Base-by-base conservation (phyloP, 1,139 yeast species). In the Hemisphaericaspora xylofermentans region DNA sequence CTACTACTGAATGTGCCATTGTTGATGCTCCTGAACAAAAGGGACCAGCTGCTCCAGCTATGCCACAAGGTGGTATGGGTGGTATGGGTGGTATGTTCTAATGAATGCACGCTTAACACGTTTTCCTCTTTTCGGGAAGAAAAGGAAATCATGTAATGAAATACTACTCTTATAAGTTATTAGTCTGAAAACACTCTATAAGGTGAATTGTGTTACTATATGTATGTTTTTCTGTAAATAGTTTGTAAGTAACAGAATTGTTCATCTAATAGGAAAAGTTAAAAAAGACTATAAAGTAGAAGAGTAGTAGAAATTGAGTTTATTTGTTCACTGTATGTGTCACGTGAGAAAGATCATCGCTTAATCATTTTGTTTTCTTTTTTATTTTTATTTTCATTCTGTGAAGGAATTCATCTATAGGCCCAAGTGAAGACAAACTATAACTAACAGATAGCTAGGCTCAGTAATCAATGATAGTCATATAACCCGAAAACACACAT, bases 1-100 rank as follows among this genome's bases (percentile, higher is more conserved):
- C 98, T 53, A 94, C 98, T 44, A 93, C 98, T 50, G 99, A 93
- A 74, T 94, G 97, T 70, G 97, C 98, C 51, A 88, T 93, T 62
- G 98, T 91, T 48, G 97, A 91, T 58, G 96, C 95, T 57, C 97
- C 97, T 56, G 91, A 87, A 71, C 95, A 93, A 56, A 78, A 87
- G 67, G 76, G 82, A 53, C 68, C 84, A 51, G 80, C 89, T 50
- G 76, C 87, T 45, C 56, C 70, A 39, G 74, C 80, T 50, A 77
- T 82, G 52, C 76, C 80, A 43, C 77, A 78, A 44, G 82, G 84
- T 55, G 74, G 73, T 42, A 70, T 70, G 75, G 69, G 84, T 55
- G 74, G 73, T 42, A 70, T 70, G 75, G 69, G 68, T 40, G 66
- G 66, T 34, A 61, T 61, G 66, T 43, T 43, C 38, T 43, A 41